Conservation (phyloP, 768 basidiomycete species). For the Chlorophyllum brunneum region DNA sequence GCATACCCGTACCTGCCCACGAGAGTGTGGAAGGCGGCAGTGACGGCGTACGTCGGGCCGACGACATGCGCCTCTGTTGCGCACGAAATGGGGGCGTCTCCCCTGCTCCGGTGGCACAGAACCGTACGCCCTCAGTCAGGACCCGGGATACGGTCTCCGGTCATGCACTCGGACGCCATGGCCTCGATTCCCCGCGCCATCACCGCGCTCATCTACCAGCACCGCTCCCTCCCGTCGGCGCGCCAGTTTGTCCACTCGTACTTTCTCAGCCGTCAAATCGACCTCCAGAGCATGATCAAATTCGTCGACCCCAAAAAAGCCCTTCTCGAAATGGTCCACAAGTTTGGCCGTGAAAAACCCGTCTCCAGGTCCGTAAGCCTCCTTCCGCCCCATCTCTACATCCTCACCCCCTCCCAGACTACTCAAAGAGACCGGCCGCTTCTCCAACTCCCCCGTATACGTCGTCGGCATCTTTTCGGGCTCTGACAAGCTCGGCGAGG, state of each 20-base stretch:
- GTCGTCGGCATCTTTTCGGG: conserved; percentile 94
- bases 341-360: conserved; percentile 66
- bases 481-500: conserved; percentile 84
- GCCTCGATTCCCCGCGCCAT: conserved; percentile 84
- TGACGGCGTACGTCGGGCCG: conserved; percentile 90
- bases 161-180: conserved; percentile 83
- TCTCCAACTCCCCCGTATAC: conserved; percentile 86
- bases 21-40: conserved; percentile 84
- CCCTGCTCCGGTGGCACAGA: conserved; percentile 80
- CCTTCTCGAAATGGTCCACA: conserved; percentile 73
- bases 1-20: conserved; percentile 90
- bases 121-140: conserved; percentile 57
- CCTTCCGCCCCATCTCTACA: not conserved
- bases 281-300: conserved; percentile 46
- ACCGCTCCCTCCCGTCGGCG: conserved; percentile 81
- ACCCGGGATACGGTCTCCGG: conserved; percentile 41
- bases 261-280: conserved; percentile 83
- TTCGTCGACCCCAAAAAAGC: conserved; percentile 48
- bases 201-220: conserved; percentile 85
- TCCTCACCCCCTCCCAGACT: conserved; percentile 43
- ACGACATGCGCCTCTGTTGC: conserved; percentile 81
- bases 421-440: conserved; percentile 89
- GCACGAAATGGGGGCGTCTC: conserved; percentile 75
- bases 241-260: conserved; percentile 84
- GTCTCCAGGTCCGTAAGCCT: conserved; percentile 48